Conservation (phyloP, 768 basidiomycete genomes). For the Melanogaster broomeanus region DNA sequence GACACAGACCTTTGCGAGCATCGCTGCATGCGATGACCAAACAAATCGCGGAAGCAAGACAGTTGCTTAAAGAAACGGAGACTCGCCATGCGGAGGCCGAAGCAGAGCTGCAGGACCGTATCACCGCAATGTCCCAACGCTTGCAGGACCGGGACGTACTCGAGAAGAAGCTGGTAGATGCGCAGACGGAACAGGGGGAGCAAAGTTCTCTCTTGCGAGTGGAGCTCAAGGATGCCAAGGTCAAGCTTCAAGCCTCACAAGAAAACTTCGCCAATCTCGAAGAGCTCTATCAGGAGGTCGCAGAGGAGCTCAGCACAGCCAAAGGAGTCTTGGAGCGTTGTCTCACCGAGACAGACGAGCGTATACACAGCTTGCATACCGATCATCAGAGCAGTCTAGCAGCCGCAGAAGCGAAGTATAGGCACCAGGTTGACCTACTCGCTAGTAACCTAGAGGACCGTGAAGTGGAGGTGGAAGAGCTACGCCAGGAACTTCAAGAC, state of each 20-base stretch:
- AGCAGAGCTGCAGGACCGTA: slow-evolving; percentile 31
- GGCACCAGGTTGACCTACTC: slow-evolving; percentile 35
- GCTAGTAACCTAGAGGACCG: slow-evolving; percentile 40
- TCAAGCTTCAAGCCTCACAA: slow-evolving; percentile 20
- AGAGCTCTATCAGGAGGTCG: slow-evolving; percentile 21
- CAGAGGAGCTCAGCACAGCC: slow-evolving; percentile 22
- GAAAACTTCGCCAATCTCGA: slow-evolving; percentile 29
- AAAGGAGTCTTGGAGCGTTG: slow-evolving; percentile 33
- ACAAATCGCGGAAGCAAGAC: slow-evolving; percentile 38
- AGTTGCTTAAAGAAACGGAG: slow-evolving; percentile 34
- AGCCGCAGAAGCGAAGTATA: slow-evolving; percentile 36
- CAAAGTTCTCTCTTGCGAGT: slow-evolving; percentile 21
- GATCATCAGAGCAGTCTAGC: slow-evolving; percentile 18
- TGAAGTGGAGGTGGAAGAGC: slow-evolving; percentile 30
- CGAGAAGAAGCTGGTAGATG: slow-evolving; percentile 10
- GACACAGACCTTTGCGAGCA: slow-evolving; percentile 39
- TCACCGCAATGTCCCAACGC: slow-evolving; percentile 20
- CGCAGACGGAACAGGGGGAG: slow-evolving; percentile 8
- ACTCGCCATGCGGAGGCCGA: slow-evolving; percentile 36
- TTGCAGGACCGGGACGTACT: slow-evolving; percentile 12
- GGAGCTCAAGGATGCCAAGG: slow-evolving; percentile 27
- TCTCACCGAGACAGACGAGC: slow-evolving; percentile 26
- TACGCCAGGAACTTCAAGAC: slow-evolving; percentile 41
- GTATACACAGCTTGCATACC: slow-evolving; percentile 27
- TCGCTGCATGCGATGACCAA: slow-evolving; percentile 37